Conservation (phyloP, 805 yeast species). For the Suhomyces canberraensis region DNA sequence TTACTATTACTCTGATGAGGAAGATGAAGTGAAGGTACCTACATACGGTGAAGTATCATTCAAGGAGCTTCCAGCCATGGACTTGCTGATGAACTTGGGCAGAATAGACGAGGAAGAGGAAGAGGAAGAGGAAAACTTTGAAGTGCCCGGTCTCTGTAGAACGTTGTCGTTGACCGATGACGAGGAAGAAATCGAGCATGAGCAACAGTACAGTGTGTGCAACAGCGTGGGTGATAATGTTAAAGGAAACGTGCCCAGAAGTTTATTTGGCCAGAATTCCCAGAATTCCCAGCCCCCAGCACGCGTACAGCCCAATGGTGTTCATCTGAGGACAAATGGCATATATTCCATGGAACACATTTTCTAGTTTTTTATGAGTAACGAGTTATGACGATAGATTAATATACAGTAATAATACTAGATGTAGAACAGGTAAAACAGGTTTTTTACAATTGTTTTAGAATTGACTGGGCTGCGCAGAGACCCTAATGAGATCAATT, state of each 20-base stretch:
- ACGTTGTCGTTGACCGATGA: slow-evolving; percentile 18
- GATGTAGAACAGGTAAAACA: too few relatives aligned
- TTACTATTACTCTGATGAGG: slow-evolving; percentile 16
- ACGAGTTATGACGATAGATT: slow-evolving; percentile 6
- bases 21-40: slow-evolving; percentile 9
- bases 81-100: slow-evolving; percentile 14
- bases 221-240: too few relatives aligned
- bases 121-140: slow-evolving; percentile 8
- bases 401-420: too few relatives aligned
- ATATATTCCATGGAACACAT: slow-evolving; percentile 40
- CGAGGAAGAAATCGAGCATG: slow-evolving; percentile 15
- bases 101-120: slow-evolving; percentile 13
- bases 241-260: background rate
- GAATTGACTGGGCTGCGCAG: too few relatives aligned
- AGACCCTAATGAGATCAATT: too few relatives aligned
- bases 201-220: too few relatives aligned
- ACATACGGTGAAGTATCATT: slow-evolving; percentile 8
- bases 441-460: too few relatives aligned
- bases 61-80: slow-evolving; percentile 18
- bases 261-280: slow-evolving; percentile 4
- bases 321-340: slow-evolving; percentile 30
- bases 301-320: too few relatives aligned
- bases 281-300: background rate
- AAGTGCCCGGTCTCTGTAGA: slow-evolving; percentile 18
- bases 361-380: slow-evolving; percentile 15